Percentiles rank a stretch among this genome's conserved stretches.
Conservation (phyloP, 306 rosid genomes). For the peach (Prunus persica) region Prunus_persica_NCBIv2 NC_034010.1:20739001-20739500, state of each 20-base stretch:
- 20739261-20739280: not conserved
- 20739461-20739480: too few relatives aligned
- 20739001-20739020: constrained; percentile 59
- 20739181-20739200: not conserved
- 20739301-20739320: not conserved
- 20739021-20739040: constrained; percentile 89
- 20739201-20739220: not conserved
- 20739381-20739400: not conserved
- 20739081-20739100: not conserved
- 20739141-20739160: not conserved
- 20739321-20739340: not conserved
- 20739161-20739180: not conserved
- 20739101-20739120: not conserved
- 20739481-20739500: too few relatives aligned
- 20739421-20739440: not conserved
- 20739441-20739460: not conserved
- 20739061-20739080: constrained; percentile 15
- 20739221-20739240: not conserved
- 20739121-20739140: not conserved
- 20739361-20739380: not conserved
- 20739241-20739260: not conserved
- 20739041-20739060: constrained; percentile 28
- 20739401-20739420: not conserved
- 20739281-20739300: not conserved
- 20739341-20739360: not conserved